Evolutionary conservation across 129 eudicot species (phyloP), one percentile per base, ranked within the genome.

Genomic region (Flaveria linearis): DNA sequence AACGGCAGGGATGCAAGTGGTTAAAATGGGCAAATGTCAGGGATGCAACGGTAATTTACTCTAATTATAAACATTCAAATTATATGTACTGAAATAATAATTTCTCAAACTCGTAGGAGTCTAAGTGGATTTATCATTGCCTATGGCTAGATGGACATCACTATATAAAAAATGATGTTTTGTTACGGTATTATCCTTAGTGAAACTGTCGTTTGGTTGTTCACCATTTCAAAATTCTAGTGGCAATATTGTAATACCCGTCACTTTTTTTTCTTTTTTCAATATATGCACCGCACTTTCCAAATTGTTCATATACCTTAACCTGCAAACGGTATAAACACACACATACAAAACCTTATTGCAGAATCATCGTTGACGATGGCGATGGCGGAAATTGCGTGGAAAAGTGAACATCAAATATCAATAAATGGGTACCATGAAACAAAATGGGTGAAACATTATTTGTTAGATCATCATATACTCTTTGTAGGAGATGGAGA

Each of bases 401-500:
- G 17, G 39, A 33, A 5, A 4, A 0, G 6, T 39, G 71, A 7
- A 66, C 7, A 3, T 1, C 14, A 16, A 15, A 66, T 39, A 25
- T 9, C 50, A 28, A 12, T n/a, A 8, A 36, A 4, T 4, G 39
- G 39, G 39, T 33, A 4, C 7, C 39, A 42, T 22, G 76, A 72
- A 39, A 63, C 18, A 13, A 73, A 73, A 57, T 73, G 68, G 77
- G 77, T 42, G 42, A 74, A 74, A 15, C 45, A 61, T 60, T 74
- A 74, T 33, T 42, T 26, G 0, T 74, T 60, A 1, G 49, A 57
- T 60, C 78, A 74, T 16, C 46, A 69, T 22, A 73, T 83, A 46
- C 51, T 83, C 9, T 42, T 83, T 4, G 87, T 79, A 25, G 87
- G 87, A 23, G 81, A 79, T 50, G 87, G 84, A 53, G 87, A 83